Evolutionary conservation across 768 basidiomycete genomes (phyloP).

Genomic region (Russula virescens): DNA sequence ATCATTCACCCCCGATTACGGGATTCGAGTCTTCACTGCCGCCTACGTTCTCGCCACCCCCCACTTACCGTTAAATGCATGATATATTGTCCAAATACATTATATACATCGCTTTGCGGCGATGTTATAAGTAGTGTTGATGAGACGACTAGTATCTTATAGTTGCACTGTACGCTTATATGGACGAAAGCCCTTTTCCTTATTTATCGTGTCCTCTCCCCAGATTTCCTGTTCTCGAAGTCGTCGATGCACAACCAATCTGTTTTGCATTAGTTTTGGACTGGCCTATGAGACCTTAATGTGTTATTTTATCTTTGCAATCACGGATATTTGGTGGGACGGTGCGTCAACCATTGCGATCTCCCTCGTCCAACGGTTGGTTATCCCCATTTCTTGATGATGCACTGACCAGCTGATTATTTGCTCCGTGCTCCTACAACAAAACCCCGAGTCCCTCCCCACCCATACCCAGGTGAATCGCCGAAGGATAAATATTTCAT

Average conservation of each 20-base stretch:
- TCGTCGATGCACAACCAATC: too few relatives aligned
- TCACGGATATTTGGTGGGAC: too few relatives aligned
- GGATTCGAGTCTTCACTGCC: background rate
- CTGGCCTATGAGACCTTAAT: too few relatives aligned
- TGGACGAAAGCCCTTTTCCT: background rate
- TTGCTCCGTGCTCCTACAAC: too few relatives aligned
- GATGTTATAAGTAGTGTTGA: background rate
- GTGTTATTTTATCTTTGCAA: too few relatives aligned
- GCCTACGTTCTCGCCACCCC: slow-evolving; percentile 7
- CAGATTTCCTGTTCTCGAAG: too few relatives aligned
- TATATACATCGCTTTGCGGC: background rate
- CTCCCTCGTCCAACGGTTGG: too few relatives aligned
- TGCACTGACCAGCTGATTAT: too few relatives aligned
- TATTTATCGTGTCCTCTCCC: background rate
- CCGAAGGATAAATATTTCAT: background rate
- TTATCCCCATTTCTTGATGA: background rate
- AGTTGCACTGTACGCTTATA: background rate
- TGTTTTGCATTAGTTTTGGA: too few relatives aligned
- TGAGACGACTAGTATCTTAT: slow-evolving; percentile 2
- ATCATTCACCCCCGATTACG: background rate
- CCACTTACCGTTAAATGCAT: slow-evolving; percentile 3
- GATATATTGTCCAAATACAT: background rate
- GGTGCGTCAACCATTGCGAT: too few relatives aligned
- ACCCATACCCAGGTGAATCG: background rate
- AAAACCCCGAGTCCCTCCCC: background rate